Evolutionary conservation across 495 filamentous ascomycete species (phyloP).

Genomic region (Poronia punctata): DNA sequence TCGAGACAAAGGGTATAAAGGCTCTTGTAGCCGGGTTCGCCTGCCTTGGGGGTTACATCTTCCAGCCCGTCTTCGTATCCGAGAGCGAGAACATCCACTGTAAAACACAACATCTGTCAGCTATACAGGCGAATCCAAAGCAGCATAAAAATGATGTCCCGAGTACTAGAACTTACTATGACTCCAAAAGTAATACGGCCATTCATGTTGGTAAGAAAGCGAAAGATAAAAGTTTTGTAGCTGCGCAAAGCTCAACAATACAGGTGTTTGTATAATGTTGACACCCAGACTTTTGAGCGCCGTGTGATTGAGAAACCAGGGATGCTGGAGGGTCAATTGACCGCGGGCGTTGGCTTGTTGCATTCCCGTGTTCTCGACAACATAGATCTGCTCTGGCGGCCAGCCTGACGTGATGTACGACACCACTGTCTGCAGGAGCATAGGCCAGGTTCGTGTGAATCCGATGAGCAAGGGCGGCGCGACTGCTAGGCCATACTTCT

Average conservation of each 20-base stretch:
- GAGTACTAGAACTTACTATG: constrained; percentile 19
- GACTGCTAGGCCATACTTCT: constrained; percentile 28
- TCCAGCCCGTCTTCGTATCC: constrained; percentile 36
- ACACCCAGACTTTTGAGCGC: constrained; percentile 47
- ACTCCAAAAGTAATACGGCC: constrained; percentile 51
- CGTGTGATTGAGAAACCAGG: constrained; percentile 55
- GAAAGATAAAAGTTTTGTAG: constrained; percentile 56
- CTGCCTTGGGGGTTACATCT: constrained; percentile 17
- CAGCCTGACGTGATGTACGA: constrained; percentile 56
- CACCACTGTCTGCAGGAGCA: constrained; percentile 53
- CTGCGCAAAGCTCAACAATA: constrained; percentile 54
- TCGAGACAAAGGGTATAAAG: constrained; percentile 45
- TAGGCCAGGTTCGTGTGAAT: constrained; percentile 53
- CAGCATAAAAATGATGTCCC: neutral
- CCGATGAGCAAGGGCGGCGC: constrained; percentile 51
- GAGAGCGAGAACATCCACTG: constrained; percentile 45
- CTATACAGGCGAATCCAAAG: neutral
- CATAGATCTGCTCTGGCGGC: constrained; percentile 53
- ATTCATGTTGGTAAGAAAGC: constrained; percentile 32
- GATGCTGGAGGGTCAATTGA: constrained; percentile 49
- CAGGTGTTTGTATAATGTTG: constrained; percentile 50
- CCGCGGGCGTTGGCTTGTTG: constrained; percentile 49
- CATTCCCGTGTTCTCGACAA: constrained; percentile 58
- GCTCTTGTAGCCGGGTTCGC: constrained; percentile 38
- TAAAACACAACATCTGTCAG: neutral